These are phyloP conservation scores for Coemansia sp. DNA, from an alignment of 371 early-diverging fungal species.

Conservation along the genomic window DNA sequence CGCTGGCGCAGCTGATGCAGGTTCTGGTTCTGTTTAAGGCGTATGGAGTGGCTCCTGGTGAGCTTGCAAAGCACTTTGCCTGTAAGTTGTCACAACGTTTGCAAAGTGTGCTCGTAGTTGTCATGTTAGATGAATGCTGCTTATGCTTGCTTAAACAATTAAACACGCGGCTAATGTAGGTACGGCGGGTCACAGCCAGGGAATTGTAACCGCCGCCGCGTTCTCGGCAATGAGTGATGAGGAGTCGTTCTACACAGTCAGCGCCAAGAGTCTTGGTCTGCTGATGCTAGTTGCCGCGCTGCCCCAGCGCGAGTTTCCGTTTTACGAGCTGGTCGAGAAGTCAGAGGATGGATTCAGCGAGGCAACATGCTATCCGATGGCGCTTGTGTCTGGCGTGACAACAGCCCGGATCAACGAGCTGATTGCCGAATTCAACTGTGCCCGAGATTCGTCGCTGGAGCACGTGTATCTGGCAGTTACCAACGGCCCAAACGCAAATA, in stretches of 20 bases:
- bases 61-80: slow-evolving; percentile 53
- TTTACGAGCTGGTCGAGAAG: not conserved
- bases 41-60: slow-evolving; percentile 53
- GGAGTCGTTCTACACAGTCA: slow-evolving; percentile 67
- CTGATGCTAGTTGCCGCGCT: slow-evolving; percentile 5
- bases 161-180: too few relatives aligned
- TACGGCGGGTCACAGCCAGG: slow-evolving; percentile 87
- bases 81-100: slow-evolving; percentile 45
- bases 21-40: slow-evolving; percentile 63
- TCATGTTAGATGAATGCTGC: too few relatives aligned
- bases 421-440: slow-evolving; percentile 10
- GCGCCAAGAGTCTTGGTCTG: slow-evolving; percentile 74
- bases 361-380: slow-evolving; percentile 5
- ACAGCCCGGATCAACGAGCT: not conserved
- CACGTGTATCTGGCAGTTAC: slow-evolving; percentile 66
- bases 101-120: too few relatives aligned
- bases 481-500: slow-evolving; percentile 57
- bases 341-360: not conserved
- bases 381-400: not conserved
- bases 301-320: slow-evolving; percentile 7
- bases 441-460: slow-evolving; percentile 27
- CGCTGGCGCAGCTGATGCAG: slow-evolving; percentile 60
- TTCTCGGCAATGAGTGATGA: slow-evolving; percentile 80
- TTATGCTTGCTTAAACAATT: too few relatives aligned
- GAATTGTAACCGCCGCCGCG: slow-evolving; percentile 82